These are phyloP conservation scores for Strobilomyces echinocephalus DNA, from an alignment of 768 basidiomycete genomes.

Conservation along the genomic window DNA sequence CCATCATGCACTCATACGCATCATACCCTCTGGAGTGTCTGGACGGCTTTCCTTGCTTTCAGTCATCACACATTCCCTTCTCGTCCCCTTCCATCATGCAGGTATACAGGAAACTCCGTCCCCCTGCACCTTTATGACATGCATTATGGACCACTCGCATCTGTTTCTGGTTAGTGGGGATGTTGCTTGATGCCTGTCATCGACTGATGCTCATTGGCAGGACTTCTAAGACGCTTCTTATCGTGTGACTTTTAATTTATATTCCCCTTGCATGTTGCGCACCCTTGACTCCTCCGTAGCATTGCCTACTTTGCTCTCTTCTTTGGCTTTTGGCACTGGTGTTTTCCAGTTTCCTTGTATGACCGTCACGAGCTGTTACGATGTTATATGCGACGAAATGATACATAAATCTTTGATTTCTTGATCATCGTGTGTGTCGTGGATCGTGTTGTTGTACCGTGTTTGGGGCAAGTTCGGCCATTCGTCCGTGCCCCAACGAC, in stretches of 20 bases:
- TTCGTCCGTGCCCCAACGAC: no score
- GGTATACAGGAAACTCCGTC: conserved; percentile 17
- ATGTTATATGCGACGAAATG: conserved; percentile 25
- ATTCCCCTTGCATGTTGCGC: conserved; percentile 8
- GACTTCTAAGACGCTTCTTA: conserved; percentile 21
- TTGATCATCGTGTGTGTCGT: conserved; percentile 20
- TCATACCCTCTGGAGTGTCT: conserved; percentile 24
- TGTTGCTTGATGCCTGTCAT: conserved; percentile 8
- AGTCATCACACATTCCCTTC: conserved; percentile 13
- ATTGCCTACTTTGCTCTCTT: conserved; percentile 1
- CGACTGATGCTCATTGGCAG: conserved; percentile 20
- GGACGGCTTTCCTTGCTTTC: conserved; percentile 9
- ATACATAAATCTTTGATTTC: conserved; percentile 25
- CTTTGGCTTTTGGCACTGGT: conserved; percentile 1
- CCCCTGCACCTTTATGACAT: conserved; percentile 23
- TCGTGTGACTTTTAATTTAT: conserved; percentile 22
- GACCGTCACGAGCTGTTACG: conserved; percentile 25
- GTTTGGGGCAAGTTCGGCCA: conserved; percentile 16
- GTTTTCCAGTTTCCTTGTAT: conserved; percentile 14
- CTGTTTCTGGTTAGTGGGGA: conserved; percentile 19
- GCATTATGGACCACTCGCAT: conserved; percentile 27
- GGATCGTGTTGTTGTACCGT: conserved; percentile 17
- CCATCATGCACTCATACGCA: conserved; percentile 28
- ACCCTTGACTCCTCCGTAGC: background rate
- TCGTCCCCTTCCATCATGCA: conserved; percentile 15